These are phyloP conservation scores for Penicillium mononematosum DNA, from an alignment of 495 filamentous ascomycete genomes.

Conservation along the genomic window DNA sequence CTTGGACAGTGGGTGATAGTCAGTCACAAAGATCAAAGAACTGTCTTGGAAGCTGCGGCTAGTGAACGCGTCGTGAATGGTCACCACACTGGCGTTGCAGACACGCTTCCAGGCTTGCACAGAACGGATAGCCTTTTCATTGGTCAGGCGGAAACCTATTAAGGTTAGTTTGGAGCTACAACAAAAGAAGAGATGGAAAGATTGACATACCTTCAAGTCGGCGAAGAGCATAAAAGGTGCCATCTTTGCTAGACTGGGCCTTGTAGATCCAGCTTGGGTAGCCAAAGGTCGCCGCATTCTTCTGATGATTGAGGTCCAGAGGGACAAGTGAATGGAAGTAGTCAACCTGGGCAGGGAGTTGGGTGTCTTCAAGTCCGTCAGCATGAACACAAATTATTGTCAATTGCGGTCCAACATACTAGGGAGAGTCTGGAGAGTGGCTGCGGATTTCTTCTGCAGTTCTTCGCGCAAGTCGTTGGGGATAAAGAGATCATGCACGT, in stretches of 20 bases:
- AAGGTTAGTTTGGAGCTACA: conserved; percentile 7
- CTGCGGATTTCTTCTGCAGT: conserved; percentile 83
- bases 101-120: conserved; percentile 92
- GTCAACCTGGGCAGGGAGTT: conserved; percentile 72
- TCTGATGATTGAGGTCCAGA: conserved; percentile 78
- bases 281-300: conserved; percentile 72
- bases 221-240: conserved; percentile 77
- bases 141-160: conserved; percentile 74
- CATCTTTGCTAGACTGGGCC: conserved; percentile 84
- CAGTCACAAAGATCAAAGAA: conserved; percentile 89
- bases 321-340: conserved; percentile 88
- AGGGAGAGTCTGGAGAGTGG: conserved; percentile 77
- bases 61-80: conserved; percentile 88
- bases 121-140: conserved; percentile 79
- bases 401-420: conserved; percentile 52
- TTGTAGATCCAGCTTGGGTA: conserved; percentile 94
- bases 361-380: conserved; percentile 49
- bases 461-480: conserved; percentile 81
- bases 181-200: neutral
- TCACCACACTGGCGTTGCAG: conserved; percentile 77
- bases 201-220: conserved; percentile 69
- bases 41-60: conserved; percentile 90
- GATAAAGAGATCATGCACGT: conserved; percentile 86
- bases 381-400: conserved; percentile 9
- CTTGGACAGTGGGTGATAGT: conserved; percentile 88